Conservation (phyloP, 1,284 basidiomycete genomes). For the Moniliella sp. region DNA sequence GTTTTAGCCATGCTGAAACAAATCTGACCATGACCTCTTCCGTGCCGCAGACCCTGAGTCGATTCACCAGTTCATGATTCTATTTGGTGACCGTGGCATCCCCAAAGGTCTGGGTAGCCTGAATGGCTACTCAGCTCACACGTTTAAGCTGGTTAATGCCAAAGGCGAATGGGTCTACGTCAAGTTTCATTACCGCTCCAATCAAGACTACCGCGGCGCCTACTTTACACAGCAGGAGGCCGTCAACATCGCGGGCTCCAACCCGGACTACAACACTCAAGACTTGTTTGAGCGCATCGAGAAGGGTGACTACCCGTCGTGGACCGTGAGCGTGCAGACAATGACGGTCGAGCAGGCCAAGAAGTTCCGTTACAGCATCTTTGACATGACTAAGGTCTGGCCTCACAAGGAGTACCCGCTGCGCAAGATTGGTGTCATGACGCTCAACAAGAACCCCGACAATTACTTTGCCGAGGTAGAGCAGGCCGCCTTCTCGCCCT, state of each 20-base stretch:
- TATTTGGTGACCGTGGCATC: conserved; percentile 13
- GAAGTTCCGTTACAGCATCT: conserved; percentile 8
- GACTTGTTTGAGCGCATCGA: conserved; percentile 26
- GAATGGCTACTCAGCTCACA: conserved; percentile 18
- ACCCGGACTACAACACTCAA: conserved; percentile 13
- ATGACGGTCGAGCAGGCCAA: conserved; percentile 10
- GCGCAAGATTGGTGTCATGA: conserved; percentile 14
- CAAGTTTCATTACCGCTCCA: conserved; percentile 15
- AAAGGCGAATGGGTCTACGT: conserved; percentile 15
- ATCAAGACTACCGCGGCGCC: conserved; percentile 14
- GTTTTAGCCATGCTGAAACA: no score
- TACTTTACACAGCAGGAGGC: conserved; percentile 8
- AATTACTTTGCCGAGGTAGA: conserved; percentile 27
- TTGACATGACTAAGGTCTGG: conserved; percentile 18
- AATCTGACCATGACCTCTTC: no score
- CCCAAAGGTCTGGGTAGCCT: conserved; percentile 9
- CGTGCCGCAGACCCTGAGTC: no score
- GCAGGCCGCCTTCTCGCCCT: conserved; percentile 16
- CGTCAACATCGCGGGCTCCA: conserved; percentile 8
- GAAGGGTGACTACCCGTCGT: conserved; percentile 19
- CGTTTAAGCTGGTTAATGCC: conserved; percentile 16
- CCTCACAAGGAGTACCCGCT: conserved; percentile 11
- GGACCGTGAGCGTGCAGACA: conserved; percentile 20
- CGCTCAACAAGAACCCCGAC: conserved; percentile 15
- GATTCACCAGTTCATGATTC: no score